Evolutionary conservation across 768 basidiomycete species (phyloP), one percentile per base, ranked within the genome.

Genomic region (Termitomyces sp.): DNA sequence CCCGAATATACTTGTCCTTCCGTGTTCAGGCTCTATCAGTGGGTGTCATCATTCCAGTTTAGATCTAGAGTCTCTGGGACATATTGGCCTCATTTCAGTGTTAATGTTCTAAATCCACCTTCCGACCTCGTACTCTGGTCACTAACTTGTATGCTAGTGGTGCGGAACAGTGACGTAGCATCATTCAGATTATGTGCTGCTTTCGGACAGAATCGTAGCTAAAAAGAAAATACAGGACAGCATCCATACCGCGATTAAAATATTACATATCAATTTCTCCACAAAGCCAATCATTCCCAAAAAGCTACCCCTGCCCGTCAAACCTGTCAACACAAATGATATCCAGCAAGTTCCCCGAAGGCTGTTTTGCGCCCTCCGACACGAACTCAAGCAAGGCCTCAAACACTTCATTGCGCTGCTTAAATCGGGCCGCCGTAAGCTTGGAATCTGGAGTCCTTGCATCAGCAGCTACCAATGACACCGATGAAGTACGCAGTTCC

Each of bases 371-470:
- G 22, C 77, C 74, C 50, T 79, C 77, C 28, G 77, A 74, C 12
- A 92, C 75, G 66, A 85, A 88, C 58, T 68, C 74, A 74, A 91
- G 68, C 55, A 93, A 59, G 34, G 66, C 66, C 65, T 90, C 85
- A 64, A 91, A 91, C 56, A 88, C 79, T 58, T 82, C 80, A 50
- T 79, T 86, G 37, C 90, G 77, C 69, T 87, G 84, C 38, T 70
- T 70, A 66, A 83, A 90, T 59, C 79, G 71, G 37, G 74, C 75
- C 1, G 75, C 73, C 2, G 78, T 71, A 51, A 81, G 58, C 50
- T 64, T 40, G 3, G 28, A 19, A 19, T 58, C 48, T 61, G 64
- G 9, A 54, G 60, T 9, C 58, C 17, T 61, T 17, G 42, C 54
- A 51, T 60, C 62, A 2, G 34, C 56, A 30, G 58, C 11, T 22